Evolutionary conservation across 345 rosid genomes (phyloP).

Genomic region (Hypericum androsaemum): DNA sequence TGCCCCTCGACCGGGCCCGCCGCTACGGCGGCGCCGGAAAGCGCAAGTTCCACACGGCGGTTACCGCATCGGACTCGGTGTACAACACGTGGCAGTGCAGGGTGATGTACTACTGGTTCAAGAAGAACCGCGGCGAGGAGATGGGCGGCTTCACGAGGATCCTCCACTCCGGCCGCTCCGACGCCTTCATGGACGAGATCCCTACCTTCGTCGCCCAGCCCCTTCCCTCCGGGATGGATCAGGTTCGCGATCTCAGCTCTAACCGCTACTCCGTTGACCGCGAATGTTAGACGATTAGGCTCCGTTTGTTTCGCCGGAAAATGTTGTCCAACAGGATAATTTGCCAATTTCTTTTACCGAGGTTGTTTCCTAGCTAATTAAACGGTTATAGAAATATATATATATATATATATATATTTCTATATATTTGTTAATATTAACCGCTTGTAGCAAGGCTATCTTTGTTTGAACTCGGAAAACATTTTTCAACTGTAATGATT

Average conservation of each 20-base stretch:
- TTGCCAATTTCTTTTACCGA: no score
- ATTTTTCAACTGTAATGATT: no score
- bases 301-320: no score
- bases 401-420: no score
- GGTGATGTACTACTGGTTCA: conserved; percentile 96
- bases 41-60: conserved; percentile 91
- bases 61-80: conserved; percentile 88
- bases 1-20: conserved; percentile 53
- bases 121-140: conserved; percentile 48
- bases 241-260: conserved; percentile 28
- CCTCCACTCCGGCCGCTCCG: conserved; percentile 85
- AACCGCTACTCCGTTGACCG: no score
- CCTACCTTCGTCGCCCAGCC: conserved; percentile 95
- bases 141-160: conserved; percentile 99
- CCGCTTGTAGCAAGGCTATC: no score
- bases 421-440: no score
- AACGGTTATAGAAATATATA: no score
- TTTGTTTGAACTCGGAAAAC: no score
- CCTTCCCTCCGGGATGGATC: conserved; percentile 86
- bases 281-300: no score
- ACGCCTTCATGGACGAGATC: conserved; percentile 81
- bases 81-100: conserved; percentile 98
- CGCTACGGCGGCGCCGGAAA: conserved; percentile 16
- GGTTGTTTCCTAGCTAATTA: no score
- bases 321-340: no score